Conservation (phyloP, 768 basidiomycete species). For the Gautieria morchelliformis region DNA sequence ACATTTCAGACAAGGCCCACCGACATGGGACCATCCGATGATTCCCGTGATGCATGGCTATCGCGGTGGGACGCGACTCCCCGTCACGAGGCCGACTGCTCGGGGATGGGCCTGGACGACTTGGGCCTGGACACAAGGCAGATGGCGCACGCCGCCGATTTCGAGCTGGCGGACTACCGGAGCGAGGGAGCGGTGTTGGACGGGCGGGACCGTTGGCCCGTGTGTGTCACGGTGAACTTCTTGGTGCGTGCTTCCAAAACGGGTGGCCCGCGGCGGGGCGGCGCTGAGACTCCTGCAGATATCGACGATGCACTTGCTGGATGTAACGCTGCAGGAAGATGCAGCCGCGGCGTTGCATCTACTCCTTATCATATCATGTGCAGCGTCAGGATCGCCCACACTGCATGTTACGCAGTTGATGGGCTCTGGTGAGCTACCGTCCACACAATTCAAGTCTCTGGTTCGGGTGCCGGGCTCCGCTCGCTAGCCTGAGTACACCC, state of each 20-base stretch:
- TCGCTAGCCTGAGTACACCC: background rate
- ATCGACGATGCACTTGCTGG: slow-evolving; percentile 56
- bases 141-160: slow-evolving; percentile 53
- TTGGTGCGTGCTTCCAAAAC: background rate
- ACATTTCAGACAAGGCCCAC: too few relatives aligned
- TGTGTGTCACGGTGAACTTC: slow-evolving; percentile 69
- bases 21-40: too few relatives aligned
- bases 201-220: slow-evolving; percentile 60
- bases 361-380: slow-evolving; percentile 57
- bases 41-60: too few relatives aligned
- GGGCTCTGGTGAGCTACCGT: slow-evolving; percentile 50
- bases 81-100: too few relatives aligned
- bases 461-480: slow-evolving; percentile 36
- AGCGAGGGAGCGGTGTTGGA: slow-evolving; percentile 66
- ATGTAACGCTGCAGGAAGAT: slow-evolving; percentile 67
- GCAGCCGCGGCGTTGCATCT: slow-evolving; percentile 52
- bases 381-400: slow-evolving; percentile 21
- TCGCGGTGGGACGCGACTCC: too few relatives aligned
- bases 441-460: slow-evolving; percentile 38
- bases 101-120: slow-evolving; percentile 25
- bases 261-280: too few relatives aligned
- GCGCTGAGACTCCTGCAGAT: slow-evolving; percentile 33
- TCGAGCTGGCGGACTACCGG: slow-evolving; percentile 83
- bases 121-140: slow-evolving; percentile 38
- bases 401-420: slow-evolving; percentile 58